Evolutionary conservation across 345 rosid species (phyloP), one percentile per base, ranked within the genome.

Genomic region (Gossypium raimondii): DNA sequence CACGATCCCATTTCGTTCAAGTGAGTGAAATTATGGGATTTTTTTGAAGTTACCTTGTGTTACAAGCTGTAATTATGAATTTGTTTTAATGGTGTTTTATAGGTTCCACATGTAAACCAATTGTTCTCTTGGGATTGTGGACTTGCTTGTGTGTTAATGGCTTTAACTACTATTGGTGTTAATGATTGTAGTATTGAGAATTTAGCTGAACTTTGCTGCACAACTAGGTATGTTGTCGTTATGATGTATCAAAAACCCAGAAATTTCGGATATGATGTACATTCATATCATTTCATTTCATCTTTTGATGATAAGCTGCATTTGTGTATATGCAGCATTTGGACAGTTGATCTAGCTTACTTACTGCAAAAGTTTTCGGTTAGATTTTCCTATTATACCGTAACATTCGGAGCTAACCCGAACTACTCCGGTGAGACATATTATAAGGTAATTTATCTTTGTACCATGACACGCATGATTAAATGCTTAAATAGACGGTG

Each of bases 311-410:
- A 58, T 47, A 2, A 48, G 14, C 66, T 27, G 17, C 45, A 45
- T 60, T 47, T 48, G 52, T 67, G 61, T 16, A 61, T 17, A 67
- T 83, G 83, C 93, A 93, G 97, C 87, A 84, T 93, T 77, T 96
- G 97, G 99, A 92, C 97, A 1, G 89, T 96, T 22, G 99, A 92
- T 81, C 87, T 93, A 69, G 99, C 97, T 66, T 89, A 86, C 85
- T 76, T 89, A 75, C 82, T 96, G 81, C 90, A 87, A 81, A 89
- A 81, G 73, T 93, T 89, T 82, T 82, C 87, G 64, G 87, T 91
- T 80, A 85, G 84, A 34, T 95, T 92, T 84, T 89, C 89, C 82
- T 92, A 89, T 87, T 90, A 77, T 87, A 93, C 99, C 2, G 82
- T 91, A 81, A 95, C 98, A 65, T 78, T 85, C 75, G 97, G 98